A percentile compares a stretch with the other conserved stretches of the same genome.
Evolutionary conservation across 305 asterid species (phyloP).

Genomic region (Ilex paraguariensis): DNA sequence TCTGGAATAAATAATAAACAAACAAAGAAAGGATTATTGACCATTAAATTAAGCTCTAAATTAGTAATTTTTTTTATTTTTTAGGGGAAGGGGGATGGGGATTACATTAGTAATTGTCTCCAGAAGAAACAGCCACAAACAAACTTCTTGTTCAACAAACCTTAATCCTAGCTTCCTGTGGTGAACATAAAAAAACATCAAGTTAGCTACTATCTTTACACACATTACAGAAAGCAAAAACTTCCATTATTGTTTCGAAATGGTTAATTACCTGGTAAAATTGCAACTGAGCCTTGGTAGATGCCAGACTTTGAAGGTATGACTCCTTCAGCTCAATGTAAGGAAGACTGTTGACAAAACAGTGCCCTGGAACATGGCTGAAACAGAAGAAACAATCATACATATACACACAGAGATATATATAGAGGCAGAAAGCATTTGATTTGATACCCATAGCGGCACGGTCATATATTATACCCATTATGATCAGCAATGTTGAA

Average conservation of each 20-base stretch:
- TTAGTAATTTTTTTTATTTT: too few species aligned
- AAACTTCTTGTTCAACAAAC: constrained; percentile 21
- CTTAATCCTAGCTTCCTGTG: constrained; percentile 83
- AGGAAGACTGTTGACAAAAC: constrained; percentile 47
- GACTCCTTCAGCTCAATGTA: constrained; percentile 44
- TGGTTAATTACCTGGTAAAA: constrained; percentile 48
- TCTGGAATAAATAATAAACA: constrained; percentile 23
- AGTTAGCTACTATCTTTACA: neutral
- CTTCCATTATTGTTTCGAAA: neutral
- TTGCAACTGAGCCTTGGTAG: constrained; percentile 43
- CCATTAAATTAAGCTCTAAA: too few species aligned
- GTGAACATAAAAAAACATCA: constrained; percentile 1
- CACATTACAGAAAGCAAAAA: neutral
- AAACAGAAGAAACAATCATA: neutral
- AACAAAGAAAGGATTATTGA: neutral
- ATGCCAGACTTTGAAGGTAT: constrained; percentile 40
- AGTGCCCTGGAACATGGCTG: constrained; percentile 69
- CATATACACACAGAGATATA: too few species aligned
- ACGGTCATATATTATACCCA: constrained; percentile 16
- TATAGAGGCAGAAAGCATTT: neutral
- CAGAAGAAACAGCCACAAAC: too few species aligned
- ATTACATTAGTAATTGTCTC: too few species aligned
- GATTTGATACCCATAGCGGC: neutral
- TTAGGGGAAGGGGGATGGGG: too few species aligned
- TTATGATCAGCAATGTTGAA: constrained; percentile 8